A percentile compares a stretch with the other conserved stretches of the same genome.
phyloP scores from a whole-genome alignment of 331 rosid genomes.

The Acacia concinna region DNA sequence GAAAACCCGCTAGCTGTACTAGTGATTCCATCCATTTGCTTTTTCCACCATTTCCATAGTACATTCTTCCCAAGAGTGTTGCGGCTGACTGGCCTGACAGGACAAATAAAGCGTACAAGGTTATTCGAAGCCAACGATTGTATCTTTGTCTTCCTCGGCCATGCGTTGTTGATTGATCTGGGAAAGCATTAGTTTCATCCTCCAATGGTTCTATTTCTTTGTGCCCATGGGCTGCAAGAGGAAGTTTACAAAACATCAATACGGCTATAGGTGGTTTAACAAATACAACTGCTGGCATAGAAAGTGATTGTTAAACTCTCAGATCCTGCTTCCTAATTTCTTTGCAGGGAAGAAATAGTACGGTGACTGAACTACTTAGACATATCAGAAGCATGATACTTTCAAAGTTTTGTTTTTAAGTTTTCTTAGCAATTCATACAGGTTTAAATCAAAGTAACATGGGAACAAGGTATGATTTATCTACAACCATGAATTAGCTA shows the following conservation, averaged over 20 bases:
- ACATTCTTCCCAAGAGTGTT: conserved; percentile 40
- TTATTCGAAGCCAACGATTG: conserved; percentile 28
- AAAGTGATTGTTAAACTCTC: not conserved
- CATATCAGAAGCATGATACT: not conserved
- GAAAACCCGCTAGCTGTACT: conserved; percentile 58
- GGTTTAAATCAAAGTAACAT: not conserved
- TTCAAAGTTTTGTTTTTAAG: not conserved
- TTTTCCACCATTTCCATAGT: conserved; percentile 47
- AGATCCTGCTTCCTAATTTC: not conserved
- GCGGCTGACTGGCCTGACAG: conserved; percentile 50
- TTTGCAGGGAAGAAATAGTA: not conserved
- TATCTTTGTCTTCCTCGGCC: conserved; percentile 9
- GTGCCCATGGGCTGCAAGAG: conserved; percentile 17
- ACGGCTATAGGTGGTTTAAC: not conserved
- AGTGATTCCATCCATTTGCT: conserved; percentile 68
- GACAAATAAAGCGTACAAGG: conserved; percentile 32
- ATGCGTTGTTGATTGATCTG: not conserved
- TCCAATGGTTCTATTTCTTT: conserved; percentile 24
- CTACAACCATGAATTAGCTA: not conserved
- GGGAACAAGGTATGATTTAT: not conserved
- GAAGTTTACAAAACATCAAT: not conserved
- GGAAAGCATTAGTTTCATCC: not conserved
- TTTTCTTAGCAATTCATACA: not conserved
- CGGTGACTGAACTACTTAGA: not conserved
- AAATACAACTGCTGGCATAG: not conserved